Conservation (phyloP, 2,329 filamentous ascomycete species). For the Phaeomoniella chlamydospora region DNA sequence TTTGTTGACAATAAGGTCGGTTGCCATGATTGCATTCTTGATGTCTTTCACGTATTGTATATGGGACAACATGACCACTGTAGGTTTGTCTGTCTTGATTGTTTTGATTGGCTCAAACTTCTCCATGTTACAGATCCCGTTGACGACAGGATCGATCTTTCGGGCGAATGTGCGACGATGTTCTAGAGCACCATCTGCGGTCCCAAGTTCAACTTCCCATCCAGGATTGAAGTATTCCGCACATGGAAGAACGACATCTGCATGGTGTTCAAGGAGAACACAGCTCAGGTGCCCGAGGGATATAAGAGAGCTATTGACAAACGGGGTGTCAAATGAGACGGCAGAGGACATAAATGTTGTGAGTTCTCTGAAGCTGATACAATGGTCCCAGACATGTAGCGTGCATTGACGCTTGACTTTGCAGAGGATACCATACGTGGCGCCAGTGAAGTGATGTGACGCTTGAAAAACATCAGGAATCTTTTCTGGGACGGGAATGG, state of each 20-base stretch:
- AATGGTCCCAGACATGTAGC: slow-evolving; percentile 50
- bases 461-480: slow-evolving; percentile 48
- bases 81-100: slow-evolving; percentile 43
- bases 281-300: slow-evolving; percentile 33
- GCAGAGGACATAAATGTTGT: slow-evolving; percentile 35
- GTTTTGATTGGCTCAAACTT: slow-evolving; percentile 46
- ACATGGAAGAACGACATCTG: slow-evolving; percentile 44
- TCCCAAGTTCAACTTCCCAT: slow-evolving; percentile 49
- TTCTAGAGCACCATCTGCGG: slow-evolving; percentile 39
- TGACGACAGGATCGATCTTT: slow-evolving; percentile 51
- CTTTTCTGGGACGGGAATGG: slow-evolving; percentile 39
- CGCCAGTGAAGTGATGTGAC: slow-evolving; percentile 47
- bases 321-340: slow-evolving; percentile 32
- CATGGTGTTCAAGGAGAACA: slow-evolving; percentile 35
- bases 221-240: slow-evolving; percentile 49
- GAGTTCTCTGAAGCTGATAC: slow-evolving; percentile 46
- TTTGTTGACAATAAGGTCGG: slow-evolving; percentile 50
- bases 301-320: slow-evolving; percentile 33
- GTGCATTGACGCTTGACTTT: slow-evolving; percentile 46
- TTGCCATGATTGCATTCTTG: slow-evolving; percentile 48
- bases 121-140: slow-evolving; percentile 50
- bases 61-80: slow-evolving; percentile 52
- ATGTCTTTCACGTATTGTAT: slow-evolving; percentile 42
- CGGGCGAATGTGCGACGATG: slow-evolving; percentile 42
- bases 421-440: slow-evolving; percentile 46